Base-by-base conservation (phyloP, 2,329 filamentous ascomycete genomes). In the Phialophora macrospora region DNA sequence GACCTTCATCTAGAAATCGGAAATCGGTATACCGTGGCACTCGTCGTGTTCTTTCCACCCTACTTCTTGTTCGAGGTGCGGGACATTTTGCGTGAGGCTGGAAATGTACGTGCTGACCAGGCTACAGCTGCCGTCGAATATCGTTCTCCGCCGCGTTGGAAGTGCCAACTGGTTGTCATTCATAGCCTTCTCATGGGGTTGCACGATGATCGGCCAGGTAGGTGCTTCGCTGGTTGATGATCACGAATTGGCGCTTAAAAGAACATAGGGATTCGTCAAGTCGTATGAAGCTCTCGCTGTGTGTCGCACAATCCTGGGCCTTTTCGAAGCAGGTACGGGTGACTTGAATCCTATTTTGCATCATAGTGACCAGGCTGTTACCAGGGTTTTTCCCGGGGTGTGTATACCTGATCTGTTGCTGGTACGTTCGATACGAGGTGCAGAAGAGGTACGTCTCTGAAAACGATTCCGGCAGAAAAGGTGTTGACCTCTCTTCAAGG, bases 31-130 rank as follows among this genome's bases (percentile, higher is more conserved):
- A 88, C 87, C 1, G 83, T 91, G 5, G 83, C 87, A 22, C 90
- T 91, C 63, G 88, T 91, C 77, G 89, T 91, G 73, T 90, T 90
- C 76, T 90, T 88, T 14, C 82, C 91, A 65, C 82, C 87, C 4
- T 87, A 84, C 72, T 88, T 91, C 52, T 81, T 83, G 7, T 90
- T 89, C 72, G 88, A 91, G 74, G 78, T 91, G 9, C 88, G 88
- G n/a, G 24, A 17, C 20, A 48, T 7, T 22, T 12, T 49, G 11
- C 26, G 32, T 17, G 24, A 30, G 20, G 9, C 9, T 49, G 26
- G 26, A 4, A 30, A 20, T 11, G 30, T 7, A 12, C 20, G 3
- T 20, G 17, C 44, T 63, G 41, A 51, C 22, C 38, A 22, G 6
- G n/a, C 26, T 22, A 4, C 46, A 63, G 66, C 63, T 68, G 55